phyloP scores from a whole-genome alignment of 192 early-diverging fungal species.

The Rhizoclosmatium globosum region DNA sequence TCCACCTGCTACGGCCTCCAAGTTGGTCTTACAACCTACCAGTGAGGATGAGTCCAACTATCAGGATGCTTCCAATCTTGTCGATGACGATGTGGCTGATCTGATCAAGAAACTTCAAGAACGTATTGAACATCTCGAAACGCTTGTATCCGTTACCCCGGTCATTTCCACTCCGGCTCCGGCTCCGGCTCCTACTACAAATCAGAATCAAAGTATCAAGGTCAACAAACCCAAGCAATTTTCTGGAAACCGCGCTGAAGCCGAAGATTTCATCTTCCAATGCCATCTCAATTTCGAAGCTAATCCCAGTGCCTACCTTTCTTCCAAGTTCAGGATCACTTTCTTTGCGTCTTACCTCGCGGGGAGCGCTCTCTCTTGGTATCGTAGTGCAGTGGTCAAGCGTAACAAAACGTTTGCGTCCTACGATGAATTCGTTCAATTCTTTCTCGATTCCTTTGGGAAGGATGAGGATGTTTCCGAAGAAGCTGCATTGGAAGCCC shows the following conservation, averaged over 20 bases:
- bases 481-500: not conserved
- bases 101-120: not conserved
- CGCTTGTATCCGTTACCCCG: no score
- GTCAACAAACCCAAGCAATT: not conserved
- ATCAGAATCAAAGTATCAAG: not conserved
- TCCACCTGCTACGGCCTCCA: not conserved
- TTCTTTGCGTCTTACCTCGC: not conserved
- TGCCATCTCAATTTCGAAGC: not conserved
- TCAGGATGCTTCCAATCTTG: not conserved
- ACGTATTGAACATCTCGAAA: no score
- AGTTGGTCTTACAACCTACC: not conserved
- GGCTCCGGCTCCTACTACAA: not conserved
- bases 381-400: not conserved
- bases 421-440: not conserved
- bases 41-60: not conserved
- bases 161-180: not conserved
- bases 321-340: not conserved
- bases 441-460: not conserved
- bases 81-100: not conserved
- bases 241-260: not conserved
- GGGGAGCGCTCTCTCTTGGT: not conserved
- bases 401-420: not conserved
- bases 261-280: conserved; percentile 10
- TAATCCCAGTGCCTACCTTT: not conserved
- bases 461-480: not conserved